Base-by-base conservation (phyloP, 2,329 filamentous ascomycete genomes). In the Neofusicoccum parvum region DNA sequence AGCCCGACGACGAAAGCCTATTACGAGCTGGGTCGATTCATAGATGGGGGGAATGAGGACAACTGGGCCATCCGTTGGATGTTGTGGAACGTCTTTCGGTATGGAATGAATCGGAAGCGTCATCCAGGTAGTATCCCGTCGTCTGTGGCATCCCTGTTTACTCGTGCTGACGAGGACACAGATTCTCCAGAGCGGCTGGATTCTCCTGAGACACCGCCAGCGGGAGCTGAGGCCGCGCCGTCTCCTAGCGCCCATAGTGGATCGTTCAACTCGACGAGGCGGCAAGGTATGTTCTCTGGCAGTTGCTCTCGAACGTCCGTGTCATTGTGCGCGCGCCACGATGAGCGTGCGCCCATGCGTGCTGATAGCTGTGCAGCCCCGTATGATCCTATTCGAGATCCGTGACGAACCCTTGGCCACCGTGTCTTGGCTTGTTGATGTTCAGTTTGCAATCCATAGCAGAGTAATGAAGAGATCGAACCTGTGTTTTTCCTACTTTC, bases 31-130 rank as follows among this genome's bases (percentile, higher is more conserved):
- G 82, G 81, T 7, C 73, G 73, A 20, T 80, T 79, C 63, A 71
- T 69, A 15, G 78, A 78, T 48, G 75, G 74, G 10, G 73, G 77
- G 10, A 78, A 77, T 43, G 78, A 81, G 68, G 78, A 80, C 67
- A 84, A 83, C 63, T 83, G 81, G 81, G 79, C 83, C 37, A 81
- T 81, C 34, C 74, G 79, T 12, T 84, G 82, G 82, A 80, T 80
- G 68, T 74, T 84, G 3, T 84, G 81, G 81, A 82, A 83, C 68
- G 80, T 81, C 65, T 83, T 83, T 67, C 79, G 82, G 15, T 82
- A 80, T 67, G 56, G 41, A 5, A 60, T 60, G 56, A 60, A 60
- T 43, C 48, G 41, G 43, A 60, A 34, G 17, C 41, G 43, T n/a
- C 5, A 46, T 9, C 39, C 39, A 46, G 23, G 39, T 45, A 60